A percentile compares a stretch with the other conserved stretches of the same genome.
phyloP scores from a whole-genome alignment of 352 stramenopile genomes.

The Pythium biforme region DNA sequence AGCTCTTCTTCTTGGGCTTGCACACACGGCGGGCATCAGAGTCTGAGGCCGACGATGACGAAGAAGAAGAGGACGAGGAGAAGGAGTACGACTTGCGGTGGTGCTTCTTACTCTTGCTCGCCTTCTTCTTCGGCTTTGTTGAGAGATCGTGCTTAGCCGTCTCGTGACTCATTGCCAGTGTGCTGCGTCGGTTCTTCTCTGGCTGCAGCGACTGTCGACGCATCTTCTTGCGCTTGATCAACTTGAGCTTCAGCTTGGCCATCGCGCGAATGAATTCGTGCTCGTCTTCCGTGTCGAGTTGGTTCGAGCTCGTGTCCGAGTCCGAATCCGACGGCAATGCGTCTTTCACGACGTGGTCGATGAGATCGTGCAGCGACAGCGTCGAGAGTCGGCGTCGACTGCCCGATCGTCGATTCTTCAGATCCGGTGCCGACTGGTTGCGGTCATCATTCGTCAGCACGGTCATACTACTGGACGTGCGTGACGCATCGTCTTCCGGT shows the following conservation, averaged over 20 bases:
- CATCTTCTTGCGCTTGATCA: constrained; percentile 20
- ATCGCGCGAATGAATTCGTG: constrained; percentile 26
- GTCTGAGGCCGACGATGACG: constrained; percentile 11
- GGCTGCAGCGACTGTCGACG: background rate
- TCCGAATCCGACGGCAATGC: constrained; percentile 28
- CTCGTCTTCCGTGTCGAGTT: constrained; percentile 27
- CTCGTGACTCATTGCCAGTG: background rate
- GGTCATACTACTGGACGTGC: constrained; percentile 11
- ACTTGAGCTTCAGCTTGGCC: constrained; percentile 27
- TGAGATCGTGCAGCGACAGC: constrained; percentile 15
- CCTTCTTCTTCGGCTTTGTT: background rate
- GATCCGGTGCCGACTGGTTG: background rate
- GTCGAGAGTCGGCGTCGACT: constrained; percentile 13
- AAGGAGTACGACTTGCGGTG: background rate
- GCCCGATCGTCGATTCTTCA: background rate
- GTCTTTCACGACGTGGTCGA: constrained; percentile 28
- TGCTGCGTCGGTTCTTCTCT: constrained; percentile 6
- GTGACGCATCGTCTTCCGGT: too few species aligned
- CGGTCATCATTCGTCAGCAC: constrained; percentile 4
- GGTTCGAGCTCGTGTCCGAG: constrained; percentile 7
- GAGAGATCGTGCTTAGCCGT: background rate
- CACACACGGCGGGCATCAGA: background rate
- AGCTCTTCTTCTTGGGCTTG: constrained; percentile 19
- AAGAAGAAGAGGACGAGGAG: constrained; percentile 14
- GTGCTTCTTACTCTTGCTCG: constrained; percentile 15